Conservation (phyloP, 164 flowering plant genomes). For the Platanus orientalis region DNA sequence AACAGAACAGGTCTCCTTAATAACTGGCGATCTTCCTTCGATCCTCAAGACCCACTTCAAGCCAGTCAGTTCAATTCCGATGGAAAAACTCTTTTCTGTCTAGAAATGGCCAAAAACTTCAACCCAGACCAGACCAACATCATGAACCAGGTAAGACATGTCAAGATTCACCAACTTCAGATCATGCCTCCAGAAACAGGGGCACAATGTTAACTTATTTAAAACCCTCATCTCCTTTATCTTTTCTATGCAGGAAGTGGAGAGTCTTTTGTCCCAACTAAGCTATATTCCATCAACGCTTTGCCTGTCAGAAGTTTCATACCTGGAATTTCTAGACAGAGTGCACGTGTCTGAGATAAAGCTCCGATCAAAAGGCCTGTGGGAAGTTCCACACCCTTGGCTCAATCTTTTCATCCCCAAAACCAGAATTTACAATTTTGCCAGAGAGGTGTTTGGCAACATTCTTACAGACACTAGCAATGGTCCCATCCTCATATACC, state of each 20-base stretch:
- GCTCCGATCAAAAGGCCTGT: constrained; percentile 32
- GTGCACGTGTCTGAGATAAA: constrained; percentile 72
- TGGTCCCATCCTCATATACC: no score
- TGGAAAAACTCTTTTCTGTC: constrained; percentile 67
- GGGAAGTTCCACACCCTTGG: no score
- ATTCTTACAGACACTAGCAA: no score
- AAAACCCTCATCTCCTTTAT: neutral
- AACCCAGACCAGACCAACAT: constrained; percentile 36
- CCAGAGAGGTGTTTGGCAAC: no score
- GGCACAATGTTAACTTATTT: constrained; percentile 1
- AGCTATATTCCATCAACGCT: constrained; percentile 66
- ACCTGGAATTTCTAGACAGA: constrained; percentile 76
- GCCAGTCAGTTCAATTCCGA: constrained; percentile 67
- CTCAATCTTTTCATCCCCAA: no score
- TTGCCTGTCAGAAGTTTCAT: constrained; percentile 65
- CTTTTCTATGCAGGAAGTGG: constrained; percentile 49
- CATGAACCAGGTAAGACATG: constrained; percentile 47
- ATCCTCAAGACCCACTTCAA: constrained; percentile 61
- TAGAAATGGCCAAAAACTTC: constrained; percentile 80
- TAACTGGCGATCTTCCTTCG: constrained; percentile 79
- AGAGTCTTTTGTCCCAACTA: constrained; percentile 47
- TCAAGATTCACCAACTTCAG: constrained; percentile 6
- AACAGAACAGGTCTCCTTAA: constrained; percentile 73
- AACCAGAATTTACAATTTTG: no score
- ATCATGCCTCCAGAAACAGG: constrained; percentile 4